A percentile compares a stretch with the other conserved stretches of the same genome.
These are phyloP conservation scores for Puya raimondii DNA, from an alignment of 176 grass and related monocot genomes.

Conservation along the genomic window DNA sequence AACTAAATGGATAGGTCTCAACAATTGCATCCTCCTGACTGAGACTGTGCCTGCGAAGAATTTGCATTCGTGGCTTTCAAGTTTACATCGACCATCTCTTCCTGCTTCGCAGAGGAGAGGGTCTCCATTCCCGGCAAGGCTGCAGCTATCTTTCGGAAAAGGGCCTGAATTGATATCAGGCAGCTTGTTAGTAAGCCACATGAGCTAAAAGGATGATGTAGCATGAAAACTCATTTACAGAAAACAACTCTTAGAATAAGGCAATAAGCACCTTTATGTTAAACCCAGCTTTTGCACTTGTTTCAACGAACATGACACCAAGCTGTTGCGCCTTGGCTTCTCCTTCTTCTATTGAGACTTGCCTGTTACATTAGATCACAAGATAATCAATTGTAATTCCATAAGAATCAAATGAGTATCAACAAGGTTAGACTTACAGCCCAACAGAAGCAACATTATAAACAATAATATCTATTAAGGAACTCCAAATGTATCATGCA, in stretches of 20 bases:
- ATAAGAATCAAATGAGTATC: constrained; percentile 2
- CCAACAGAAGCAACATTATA: not conserved
- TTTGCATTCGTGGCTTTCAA: constrained; percentile 61
- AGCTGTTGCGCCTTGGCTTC: constrained; percentile 92
- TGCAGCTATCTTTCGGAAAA: constrained; percentile 96
- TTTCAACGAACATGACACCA: constrained; percentile 98
- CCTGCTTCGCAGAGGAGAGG: constrained; percentile 85
- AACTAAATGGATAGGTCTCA: constrained; percentile 27
- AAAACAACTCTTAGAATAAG: not conserved
- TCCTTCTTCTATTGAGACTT: constrained; percentile 98
- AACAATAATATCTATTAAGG: not conserved
- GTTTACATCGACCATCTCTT: constrained; percentile 96
- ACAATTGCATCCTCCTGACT: constrained; percentile 81
- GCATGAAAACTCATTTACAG: not conserved
- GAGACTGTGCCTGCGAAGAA: constrained; percentile 65
- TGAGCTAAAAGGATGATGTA: not conserved
- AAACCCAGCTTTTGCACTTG: constrained; percentile 98
- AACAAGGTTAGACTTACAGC: constrained; percentile 3
- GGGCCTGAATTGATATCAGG: constrained; percentile 34
- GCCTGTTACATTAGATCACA: constrained; percentile 43
- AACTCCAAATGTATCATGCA: too few species aligned
- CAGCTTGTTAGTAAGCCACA: constrained; percentile 3
- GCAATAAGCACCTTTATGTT: constrained; percentile 72
- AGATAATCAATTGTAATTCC: constrained; percentile 18
- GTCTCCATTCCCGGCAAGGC: constrained; percentile 96